These are phyloP conservation scores for Flagelloscypha sp. DNA, from an alignment of 768 basidiomycete species.

Conservation along the genomic window DNA sequence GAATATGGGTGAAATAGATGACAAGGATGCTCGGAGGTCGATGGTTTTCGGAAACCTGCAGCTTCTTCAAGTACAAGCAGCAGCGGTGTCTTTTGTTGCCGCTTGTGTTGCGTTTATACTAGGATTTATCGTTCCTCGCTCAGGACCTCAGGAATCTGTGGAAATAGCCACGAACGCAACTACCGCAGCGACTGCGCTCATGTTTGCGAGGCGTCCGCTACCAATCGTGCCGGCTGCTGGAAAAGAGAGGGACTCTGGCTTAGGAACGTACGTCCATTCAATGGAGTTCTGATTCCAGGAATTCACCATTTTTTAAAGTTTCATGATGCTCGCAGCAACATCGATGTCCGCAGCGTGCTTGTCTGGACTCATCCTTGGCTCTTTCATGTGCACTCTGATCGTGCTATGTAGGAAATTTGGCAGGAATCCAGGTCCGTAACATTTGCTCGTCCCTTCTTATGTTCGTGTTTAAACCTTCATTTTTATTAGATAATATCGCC, in stretches of 20 bases:
- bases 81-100: slow-evolving; percentile 81
- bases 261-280: slow-evolving; percentile 25
- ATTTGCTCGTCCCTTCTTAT: neutral
- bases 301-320: slow-evolving; percentile 31
- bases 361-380: slow-evolving; percentile 74
- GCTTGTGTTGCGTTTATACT: slow-evolving; percentile 70
- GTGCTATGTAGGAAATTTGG: slow-evolving; percentile 67
- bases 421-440: slow-evolving; percentile 69
- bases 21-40: slow-evolving; percentile 45
- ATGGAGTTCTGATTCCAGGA: slow-evolving; percentile 5
- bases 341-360: slow-evolving; percentile 76
- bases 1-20: slow-evolving; percentile 88
- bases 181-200: slow-evolving; percentile 14
- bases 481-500: slow-evolving; percentile 83
- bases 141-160: slow-evolving; percentile 10
- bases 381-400: slow-evolving; percentile 85
- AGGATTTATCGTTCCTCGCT: slow-evolving; percentile 49
- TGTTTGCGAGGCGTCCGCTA: slow-evolving; percentile 13
- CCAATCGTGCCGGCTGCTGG: slow-evolving; percentile 17
- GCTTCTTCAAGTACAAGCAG: slow-evolving; percentile 88
- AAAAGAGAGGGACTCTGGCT: slow-evolving; percentile 26
- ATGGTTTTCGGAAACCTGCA: slow-evolving; percentile 78
- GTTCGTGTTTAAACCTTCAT: neutral
- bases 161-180: slow-evolving; percentile 11
- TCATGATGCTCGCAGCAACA: slow-evolving; percentile 68